Percentiles rank a stretch among this genome's conserved stretches.
These are phyloP conservation scores for Tolypocladium endophyticum DNA, from an alignment of 2,329 filamentous ascomycete species.

Conservation along the genomic window DNA sequence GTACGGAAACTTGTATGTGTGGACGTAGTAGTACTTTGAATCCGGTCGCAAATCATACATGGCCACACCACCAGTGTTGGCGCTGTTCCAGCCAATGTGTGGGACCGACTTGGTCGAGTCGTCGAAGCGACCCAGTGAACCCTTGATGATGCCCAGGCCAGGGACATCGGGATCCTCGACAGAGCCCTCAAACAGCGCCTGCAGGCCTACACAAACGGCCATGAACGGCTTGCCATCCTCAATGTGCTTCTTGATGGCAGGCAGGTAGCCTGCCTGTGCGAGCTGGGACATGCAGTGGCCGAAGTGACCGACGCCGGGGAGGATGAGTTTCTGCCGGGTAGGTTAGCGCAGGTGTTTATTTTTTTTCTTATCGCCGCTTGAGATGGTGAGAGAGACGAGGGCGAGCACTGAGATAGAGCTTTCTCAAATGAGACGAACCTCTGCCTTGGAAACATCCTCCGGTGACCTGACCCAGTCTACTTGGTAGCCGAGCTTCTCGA, in stretches of 20 bases:
- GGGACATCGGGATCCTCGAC: slow-evolving; percentile 62
- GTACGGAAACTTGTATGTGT: slow-evolving; percentile 84
- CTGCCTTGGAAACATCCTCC: slow-evolving; percentile 72
- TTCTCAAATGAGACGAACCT: slow-evolving; percentile 41
- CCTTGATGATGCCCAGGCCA: slow-evolving; percentile 68
- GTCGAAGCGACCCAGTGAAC: slow-evolving; percentile 64
- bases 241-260: slow-evolving; percentile 75
- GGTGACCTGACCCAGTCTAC: slow-evolving; percentile 88
- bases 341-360: not conserved
- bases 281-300: slow-evolving; percentile 89
- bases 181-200: slow-evolving; percentile 81
- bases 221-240: slow-evolving; percentile 91
- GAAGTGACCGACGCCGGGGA: slow-evolving; percentile 95
- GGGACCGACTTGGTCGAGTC: slow-evolving; percentile 79
- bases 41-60: slow-evolving; percentile 70
- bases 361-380: too few species aligned
- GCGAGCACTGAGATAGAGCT: not conserved
- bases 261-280: slow-evolving; percentile 68
- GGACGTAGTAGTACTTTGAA: slow-evolving; percentile 98
- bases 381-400: not conserved
- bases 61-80: slow-evolving; percentile 46
- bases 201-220: slow-evolving; percentile 91
- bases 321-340: slow-evolving; percentile 65
- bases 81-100: slow-evolving; percentile 98
- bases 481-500: slow-evolving; percentile 87